Conservation (phyloP, 345 rosid species). For the Citrus unshiu region DNA sequence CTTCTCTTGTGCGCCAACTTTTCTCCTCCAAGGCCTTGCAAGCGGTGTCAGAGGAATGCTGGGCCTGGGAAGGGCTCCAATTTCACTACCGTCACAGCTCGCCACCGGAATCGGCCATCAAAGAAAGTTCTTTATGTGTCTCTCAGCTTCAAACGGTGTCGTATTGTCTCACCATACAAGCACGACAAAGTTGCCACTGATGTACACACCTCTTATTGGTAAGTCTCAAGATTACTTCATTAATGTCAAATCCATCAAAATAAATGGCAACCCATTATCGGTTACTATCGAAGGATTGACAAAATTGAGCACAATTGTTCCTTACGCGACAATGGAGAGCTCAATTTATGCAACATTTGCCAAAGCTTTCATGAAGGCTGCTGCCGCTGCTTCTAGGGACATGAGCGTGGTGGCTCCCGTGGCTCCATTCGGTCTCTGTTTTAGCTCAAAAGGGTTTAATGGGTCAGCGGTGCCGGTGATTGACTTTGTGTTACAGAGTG, state of each 20-base stretch:
- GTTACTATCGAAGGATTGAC: conserved; percentile 18
- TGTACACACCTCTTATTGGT: conserved; percentile 48
- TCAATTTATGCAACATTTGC: conserved; percentile 43
- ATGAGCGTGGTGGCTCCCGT: conserved; percentile 36
- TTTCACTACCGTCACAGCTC: conserved; percentile 57
- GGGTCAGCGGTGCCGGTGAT: conserved; percentile 42
- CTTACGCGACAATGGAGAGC: conserved; percentile 66
- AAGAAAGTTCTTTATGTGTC: conserved; percentile 45
- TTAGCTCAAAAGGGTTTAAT: conserved; percentile 9
- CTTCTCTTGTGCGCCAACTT: conserved; percentile 37
- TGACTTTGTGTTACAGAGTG: conserved; percentile 76
- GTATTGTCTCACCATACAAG: conserved; percentile 33
- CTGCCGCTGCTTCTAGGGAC: conserved; percentile 26
- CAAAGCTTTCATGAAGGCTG: conserved; percentile 43
- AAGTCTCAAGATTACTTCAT: conserved; percentile 39
- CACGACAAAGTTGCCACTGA: conserved; percentile 33
- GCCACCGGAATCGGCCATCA: conserved; percentile 29
- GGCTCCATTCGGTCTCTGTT: conserved; percentile 62
- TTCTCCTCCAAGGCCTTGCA: conserved; percentile 46
- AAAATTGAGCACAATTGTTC: conserved; percentile 54
- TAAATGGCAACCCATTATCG: conserved; percentile 39
- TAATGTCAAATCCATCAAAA: conserved; percentile 49
- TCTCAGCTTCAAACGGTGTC: conserved; percentile 48
- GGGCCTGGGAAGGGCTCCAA: conserved; percentile 58
- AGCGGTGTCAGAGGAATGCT: conserved; percentile 47